Conservation (phyloP, 345 rosid species). For the Linum usitatissimum region DNA sequence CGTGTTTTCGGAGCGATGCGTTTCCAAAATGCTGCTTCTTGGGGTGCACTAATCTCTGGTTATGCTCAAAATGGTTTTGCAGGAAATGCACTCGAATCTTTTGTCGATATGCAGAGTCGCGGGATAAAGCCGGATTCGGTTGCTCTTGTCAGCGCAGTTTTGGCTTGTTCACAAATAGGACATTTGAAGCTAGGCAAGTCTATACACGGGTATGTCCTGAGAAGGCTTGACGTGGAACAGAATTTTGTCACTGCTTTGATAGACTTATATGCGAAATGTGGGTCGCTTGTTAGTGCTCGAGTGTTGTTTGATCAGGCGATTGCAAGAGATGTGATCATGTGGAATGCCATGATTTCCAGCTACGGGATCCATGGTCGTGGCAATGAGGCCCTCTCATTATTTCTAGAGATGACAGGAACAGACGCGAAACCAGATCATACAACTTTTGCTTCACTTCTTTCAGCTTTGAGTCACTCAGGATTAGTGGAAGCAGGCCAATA, state of each 20-base stretch:
- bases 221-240: constrained; percentile 33
- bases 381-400: constrained; percentile 45
- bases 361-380: constrained; percentile 65
- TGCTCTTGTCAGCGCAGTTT: constrained; percentile 44
- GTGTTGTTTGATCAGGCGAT: constrained; percentile 35
- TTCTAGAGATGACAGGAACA: constrained; percentile 38
- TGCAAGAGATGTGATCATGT: constrained; percentile 42
- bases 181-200: constrained; percentile 47
- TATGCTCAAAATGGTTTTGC: constrained; percentile 56
- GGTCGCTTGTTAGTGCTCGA: constrained; percentile 34
- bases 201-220: constrained; percentile 41
- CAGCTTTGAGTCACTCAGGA: constrained; percentile 67
- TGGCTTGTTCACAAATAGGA: constrained; percentile 50
- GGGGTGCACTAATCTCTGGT: constrained; percentile 59
- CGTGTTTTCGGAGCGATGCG: constrained; percentile 36
- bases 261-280: constrained; percentile 71
- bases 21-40: constrained; percentile 35
- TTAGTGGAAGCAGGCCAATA: constrained; percentile 46
- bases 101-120: constrained; percentile 43
- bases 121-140: constrained; percentile 43
- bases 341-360: constrained; percentile 62
- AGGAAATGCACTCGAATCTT: constrained; percentile 28
- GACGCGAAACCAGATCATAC: constrained; percentile 43
- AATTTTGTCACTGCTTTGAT: constrained; percentile 44
- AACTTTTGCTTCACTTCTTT: constrained; percentile 63